Evolutionary conservation across 495 filamentous ascomycete species (phyloP).

Genomic region (Lophium mytilinum): DNA sequence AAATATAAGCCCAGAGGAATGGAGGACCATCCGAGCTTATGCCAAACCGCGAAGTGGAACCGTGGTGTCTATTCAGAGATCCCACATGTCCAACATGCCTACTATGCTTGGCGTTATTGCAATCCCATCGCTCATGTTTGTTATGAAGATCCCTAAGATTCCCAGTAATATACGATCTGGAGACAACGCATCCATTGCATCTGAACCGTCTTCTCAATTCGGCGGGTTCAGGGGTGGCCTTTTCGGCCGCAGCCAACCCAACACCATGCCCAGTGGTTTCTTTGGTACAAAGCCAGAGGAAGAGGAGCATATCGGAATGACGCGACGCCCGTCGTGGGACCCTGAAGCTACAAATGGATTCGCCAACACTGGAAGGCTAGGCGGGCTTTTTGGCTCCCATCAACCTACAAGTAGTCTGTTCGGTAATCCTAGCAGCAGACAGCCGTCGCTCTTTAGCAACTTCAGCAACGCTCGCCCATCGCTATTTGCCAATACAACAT

Average conservation of each 20-base stretch:
- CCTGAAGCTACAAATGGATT: not conserved
- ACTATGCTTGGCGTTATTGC: not conserved
- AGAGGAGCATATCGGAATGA: not conserved
- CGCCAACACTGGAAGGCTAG: not conserved
- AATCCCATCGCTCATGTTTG: not conserved
- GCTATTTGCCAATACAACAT: too few relatives aligned
- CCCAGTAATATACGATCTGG: not conserved
- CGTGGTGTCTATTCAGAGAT: not conserved
- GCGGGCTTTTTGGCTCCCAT: not conserved
- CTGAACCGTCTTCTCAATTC: not conserved
- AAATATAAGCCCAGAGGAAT: not conserved
- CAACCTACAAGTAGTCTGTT: not conserved
- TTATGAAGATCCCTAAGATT: not conserved
- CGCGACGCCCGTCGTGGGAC: not conserved
- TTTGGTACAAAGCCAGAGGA: not conserved
- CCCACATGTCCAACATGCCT: not conserved
- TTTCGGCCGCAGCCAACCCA: not conserved
- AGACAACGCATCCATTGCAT: not conserved
- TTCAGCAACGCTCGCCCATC: too few relatives aligned
- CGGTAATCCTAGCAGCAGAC: not conserved
- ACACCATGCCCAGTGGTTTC: not conserved
- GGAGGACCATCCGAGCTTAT: not conserved
- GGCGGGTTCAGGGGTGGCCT: not conserved
- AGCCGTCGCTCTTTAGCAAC: too few relatives aligned
- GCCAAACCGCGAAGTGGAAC: not conserved